Percentiles rank a stretch among this genome's conserved stretches.
phyloP scores from a whole-genome alignment of 495 filamentous ascomycete genomes.

The Aspergillus haitiensis region DNA sequence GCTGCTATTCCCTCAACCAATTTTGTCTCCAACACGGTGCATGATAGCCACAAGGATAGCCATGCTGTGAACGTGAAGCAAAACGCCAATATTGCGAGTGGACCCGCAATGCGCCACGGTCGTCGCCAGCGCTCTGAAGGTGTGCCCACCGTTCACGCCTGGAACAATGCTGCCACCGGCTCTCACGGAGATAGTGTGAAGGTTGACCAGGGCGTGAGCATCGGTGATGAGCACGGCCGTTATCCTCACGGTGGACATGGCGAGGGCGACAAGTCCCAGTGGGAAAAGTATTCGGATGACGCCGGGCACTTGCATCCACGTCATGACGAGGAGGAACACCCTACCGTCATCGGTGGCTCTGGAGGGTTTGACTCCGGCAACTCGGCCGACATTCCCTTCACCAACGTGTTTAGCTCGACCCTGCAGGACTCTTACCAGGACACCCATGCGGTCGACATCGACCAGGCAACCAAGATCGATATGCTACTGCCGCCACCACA shows the following conservation, averaged over 20 bases:
- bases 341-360: not conserved
- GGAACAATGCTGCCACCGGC: no score
- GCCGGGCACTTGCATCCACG: not conserved
- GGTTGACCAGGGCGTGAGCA: not conserved
- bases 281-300: not conserved
- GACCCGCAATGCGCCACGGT: no score
- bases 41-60: conserved; percentile 5
- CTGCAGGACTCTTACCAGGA: conserved; percentile 33
- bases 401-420: conserved; percentile 18
- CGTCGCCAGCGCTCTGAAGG: no score
- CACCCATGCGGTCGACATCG: conserved; percentile 27
- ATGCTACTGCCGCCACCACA: not conserved
- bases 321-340: not conserved
- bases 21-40: not conserved
- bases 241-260: no score
- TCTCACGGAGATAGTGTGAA: conserved; percentile 5
- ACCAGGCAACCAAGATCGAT: not conserved
- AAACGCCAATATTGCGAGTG: not conserved
- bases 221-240: not conserved
- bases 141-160: no score
- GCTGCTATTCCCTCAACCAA: conserved; percentile 5
- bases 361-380: conserved; percentile 23
- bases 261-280: no score
- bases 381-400: conserved; percentile 17
- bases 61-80: conserved; percentile 12